Percentiles rank a stretch among this genome's conserved stretches.
Conservation (phyloP, 108 stramenopile genomes). For the Skeletonema grethae region DNA sequence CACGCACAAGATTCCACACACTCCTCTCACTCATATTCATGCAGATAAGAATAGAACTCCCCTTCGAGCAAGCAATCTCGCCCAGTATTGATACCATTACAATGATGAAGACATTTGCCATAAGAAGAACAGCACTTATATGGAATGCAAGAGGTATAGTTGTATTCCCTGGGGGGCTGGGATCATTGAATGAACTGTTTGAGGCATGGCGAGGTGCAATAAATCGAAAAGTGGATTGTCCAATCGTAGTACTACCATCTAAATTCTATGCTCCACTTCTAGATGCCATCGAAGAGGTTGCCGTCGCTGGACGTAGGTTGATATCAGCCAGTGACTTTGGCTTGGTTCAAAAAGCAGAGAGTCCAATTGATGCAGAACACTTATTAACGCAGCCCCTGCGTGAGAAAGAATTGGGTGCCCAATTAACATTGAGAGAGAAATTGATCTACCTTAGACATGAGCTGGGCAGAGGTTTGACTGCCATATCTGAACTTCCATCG, state of each 20-base stretch:
- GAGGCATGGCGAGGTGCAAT: constrained; percentile 33
- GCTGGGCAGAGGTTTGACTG: constrained; percentile 29
- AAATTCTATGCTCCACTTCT: constrained; percentile 29
- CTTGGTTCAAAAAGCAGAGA: constrained; percentile 22
- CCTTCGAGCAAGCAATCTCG: constrained; percentile 33
- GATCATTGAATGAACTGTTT: constrained; percentile 37
- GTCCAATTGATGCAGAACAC: constrained; percentile 19
- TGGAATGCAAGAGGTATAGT: constrained; percentile 41
- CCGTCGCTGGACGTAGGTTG: constrained; percentile 13
- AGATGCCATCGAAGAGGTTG: constrained; percentile 25
- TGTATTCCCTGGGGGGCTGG: constrained; percentile 39
- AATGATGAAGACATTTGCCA: constrained; percentile 34
- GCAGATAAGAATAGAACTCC: constrained; percentile 37
- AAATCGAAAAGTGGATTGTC: constrained; percentile 28
- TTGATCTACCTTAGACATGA: constrained; percentile 40
- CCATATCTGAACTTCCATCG: constrained; percentile 22
- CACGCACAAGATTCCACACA: not conserved
- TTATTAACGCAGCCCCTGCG: constrained; percentile 25
- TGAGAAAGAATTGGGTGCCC: constrained; percentile 27
- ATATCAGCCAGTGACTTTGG: constrained; percentile 26
- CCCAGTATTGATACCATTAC: constrained; percentile 30
- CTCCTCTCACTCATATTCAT: not conserved
- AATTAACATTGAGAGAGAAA: constrained; percentile 38
- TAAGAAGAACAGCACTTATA: constrained; percentile 34
- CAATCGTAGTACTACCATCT: constrained; percentile 26